These are phyloP conservation scores for Pseudovirgaria hyperparasitica DNA, from an alignment of 2,329 filamentous ascomycete genomes.

Conservation along the genomic window DNA sequence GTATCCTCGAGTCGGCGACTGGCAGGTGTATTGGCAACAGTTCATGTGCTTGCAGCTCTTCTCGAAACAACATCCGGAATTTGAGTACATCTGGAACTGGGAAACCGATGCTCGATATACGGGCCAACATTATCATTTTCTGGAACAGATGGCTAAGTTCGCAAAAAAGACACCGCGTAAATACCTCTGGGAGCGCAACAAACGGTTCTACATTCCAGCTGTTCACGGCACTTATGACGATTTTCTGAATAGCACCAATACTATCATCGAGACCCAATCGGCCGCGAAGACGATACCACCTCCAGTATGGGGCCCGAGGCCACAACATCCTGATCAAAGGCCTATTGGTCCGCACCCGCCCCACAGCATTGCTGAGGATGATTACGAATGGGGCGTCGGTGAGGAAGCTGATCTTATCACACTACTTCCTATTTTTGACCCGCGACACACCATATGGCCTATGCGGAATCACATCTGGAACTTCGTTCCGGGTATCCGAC, in stretches of 20 bases:
- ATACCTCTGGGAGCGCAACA: slow-evolving; percentile 46
- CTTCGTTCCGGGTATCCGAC: slow-evolving; percentile 43
- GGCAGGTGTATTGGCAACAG: slow-evolving; percentile 42
- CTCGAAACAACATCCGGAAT: slow-evolving; percentile 62
- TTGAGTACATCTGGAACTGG: slow-evolving; percentile 74
- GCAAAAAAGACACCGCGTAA: slow-evolving; percentile 42
- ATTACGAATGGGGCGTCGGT: slow-evolving; percentile 74
- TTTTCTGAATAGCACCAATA: slow-evolving; percentile 31
- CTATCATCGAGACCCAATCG: slow-evolving; percentile 26
- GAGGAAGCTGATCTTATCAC: slow-evolving; percentile 89
- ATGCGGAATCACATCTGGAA: slow-evolving; percentile 38
- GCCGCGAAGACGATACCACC: slow-evolving; percentile 32
- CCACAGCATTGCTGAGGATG: slow-evolving; percentile 61
- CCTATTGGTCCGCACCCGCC: slow-evolving; percentile 67
- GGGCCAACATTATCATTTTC: slow-evolving; percentile 70
- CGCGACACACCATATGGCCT: slow-evolving; percentile 70
- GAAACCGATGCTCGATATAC: slow-evolving; percentile 72
- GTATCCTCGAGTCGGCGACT: slow-evolving; percentile 37
- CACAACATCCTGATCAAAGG: slow-evolving; percentile 51
- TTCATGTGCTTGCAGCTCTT: slow-evolving; percentile 68
- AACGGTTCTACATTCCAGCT: slow-evolving; percentile 41
- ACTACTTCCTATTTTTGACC: slow-evolving; percentile 85
- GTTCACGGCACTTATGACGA: slow-evolving; percentile 37
- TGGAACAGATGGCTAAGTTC: slow-evolving; percentile 48
- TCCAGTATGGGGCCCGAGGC: slow-evolving; percentile 73